phyloP scores from a whole-genome alignment of 495 filamentous ascomycete species.

The Aspergillus carlsbadensis region DNA sequence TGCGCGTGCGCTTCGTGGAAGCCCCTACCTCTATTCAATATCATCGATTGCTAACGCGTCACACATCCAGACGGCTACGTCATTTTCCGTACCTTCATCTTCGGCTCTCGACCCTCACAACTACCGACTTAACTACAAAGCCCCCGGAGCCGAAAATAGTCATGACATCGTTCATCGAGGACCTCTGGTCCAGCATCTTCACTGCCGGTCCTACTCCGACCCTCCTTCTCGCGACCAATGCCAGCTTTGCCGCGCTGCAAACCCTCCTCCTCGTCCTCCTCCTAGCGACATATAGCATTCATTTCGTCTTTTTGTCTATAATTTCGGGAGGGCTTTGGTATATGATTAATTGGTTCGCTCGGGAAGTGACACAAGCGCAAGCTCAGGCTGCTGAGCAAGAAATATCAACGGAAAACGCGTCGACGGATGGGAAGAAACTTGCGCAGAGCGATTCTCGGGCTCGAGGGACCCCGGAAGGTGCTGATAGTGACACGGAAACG shows the following conservation, averaged over 20 bases:
- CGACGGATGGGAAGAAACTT: slow-evolving; percentile 23
- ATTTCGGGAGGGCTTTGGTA: slow-evolving; percentile 83
- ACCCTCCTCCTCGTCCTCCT: slow-evolving; percentile 73
- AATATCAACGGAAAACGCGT: slow-evolving; percentile 33
- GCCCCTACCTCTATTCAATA: not conserved
- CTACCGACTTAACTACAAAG: too few relatives aligned
- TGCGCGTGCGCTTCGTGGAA: too few relatives aligned
- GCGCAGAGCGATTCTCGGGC: slow-evolving; percentile 30
- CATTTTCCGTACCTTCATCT: not conserved
- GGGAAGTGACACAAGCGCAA: slow-evolving; percentile 69
- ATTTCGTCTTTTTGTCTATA: slow-evolving; percentile 78
- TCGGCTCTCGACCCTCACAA: too few relatives aligned
- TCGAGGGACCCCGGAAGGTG: slow-evolving; percentile 27
- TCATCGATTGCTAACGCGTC: too few relatives aligned
- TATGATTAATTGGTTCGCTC: slow-evolving; percentile 94
- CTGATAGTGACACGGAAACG: slow-evolving; percentile 53
- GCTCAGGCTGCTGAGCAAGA: slow-evolving; percentile 51
- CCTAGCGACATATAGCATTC: slow-evolving; percentile 77
- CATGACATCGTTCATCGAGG: slow-evolving; percentile 79
- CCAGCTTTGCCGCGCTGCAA: slow-evolving; percentile 82
- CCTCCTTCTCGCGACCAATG: slow-evolving; percentile 87
- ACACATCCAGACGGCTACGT: too few relatives aligned
- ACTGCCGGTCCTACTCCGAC: slow-evolving; percentile 84
- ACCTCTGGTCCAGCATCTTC: slow-evolving; percentile 91
- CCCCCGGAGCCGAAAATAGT: not conserved